Percentiles rank a stretch among this genome's conserved stretches.
These are phyloP conservation scores for Nemania sp. DNA, from an alignment of 2,329 filamentous ascomycete genomes.

Conservation along the genomic window DNA sequence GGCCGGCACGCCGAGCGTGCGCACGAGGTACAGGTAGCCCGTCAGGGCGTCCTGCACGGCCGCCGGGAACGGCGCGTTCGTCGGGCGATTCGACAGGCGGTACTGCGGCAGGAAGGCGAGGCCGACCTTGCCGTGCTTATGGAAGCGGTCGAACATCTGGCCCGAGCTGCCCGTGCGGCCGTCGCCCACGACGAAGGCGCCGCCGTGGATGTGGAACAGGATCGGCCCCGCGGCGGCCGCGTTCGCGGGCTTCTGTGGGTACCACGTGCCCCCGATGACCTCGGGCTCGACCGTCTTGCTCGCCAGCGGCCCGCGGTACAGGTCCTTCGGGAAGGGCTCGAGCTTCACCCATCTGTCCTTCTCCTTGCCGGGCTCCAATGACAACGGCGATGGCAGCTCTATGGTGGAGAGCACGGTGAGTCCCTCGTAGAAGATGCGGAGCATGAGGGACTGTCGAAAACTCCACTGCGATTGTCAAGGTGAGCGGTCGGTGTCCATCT, in stretches of 20 bases:
- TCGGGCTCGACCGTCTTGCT: constrained; percentile 28
- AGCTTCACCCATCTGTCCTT: constrained; percentile 27
- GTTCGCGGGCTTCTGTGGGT: constrained; percentile 23
- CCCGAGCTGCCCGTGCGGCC: constrained; percentile 24
- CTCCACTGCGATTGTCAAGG: constrained; percentile 25
- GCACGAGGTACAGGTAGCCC: constrained; percentile 50
- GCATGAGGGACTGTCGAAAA: constrained; percentile 27
- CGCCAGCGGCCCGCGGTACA: constrained; percentile 34
- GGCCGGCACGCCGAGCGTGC: constrained; percentile 42
- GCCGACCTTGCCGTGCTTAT: constrained; percentile 44
- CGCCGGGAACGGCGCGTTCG: constrained; percentile 51
- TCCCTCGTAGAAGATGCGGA: constrained; percentile 9
- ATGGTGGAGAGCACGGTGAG: constrained; percentile 13
- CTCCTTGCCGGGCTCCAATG: constrained; percentile 31
- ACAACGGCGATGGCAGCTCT: constrained; percentile 24
- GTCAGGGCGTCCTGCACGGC: constrained; percentile 55
- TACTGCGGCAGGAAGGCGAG: constrained; percentile 53
- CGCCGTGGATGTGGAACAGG: constrained; percentile 38
- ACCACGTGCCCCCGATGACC: constrained; percentile 41
- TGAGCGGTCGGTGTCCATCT: neutral
- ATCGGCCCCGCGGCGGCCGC: constrained; percentile 17
- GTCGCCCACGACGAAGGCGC: constrained; percentile 34
- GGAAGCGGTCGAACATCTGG: constrained; percentile 34
- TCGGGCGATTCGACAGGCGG: constrained; percentile 48
- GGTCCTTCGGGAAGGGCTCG: constrained; percentile 23